A percentile compares a stretch with the other conserved stretches of the same genome.
Conservation (phyloP, 176 grass and related monocot genomes). For the Bothriochloa decipiens region DNA sequence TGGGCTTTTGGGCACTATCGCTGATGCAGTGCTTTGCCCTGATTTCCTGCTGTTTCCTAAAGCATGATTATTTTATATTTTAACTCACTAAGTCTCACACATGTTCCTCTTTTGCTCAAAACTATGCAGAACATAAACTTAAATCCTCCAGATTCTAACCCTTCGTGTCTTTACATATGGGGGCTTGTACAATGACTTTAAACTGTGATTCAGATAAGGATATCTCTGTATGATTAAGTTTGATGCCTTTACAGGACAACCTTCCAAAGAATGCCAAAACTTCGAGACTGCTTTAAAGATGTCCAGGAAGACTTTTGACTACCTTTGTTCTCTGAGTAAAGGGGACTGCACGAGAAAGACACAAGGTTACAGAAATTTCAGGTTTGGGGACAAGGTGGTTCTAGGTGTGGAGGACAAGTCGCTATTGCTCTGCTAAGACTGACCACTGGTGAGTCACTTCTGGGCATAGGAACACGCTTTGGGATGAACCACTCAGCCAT, state of each 20-base stretch:
- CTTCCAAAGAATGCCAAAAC: slow-evolving; percentile 39
- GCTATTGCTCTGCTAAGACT: slow-evolving; percentile 52
- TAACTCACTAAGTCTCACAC: neutral
- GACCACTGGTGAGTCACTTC: slow-evolving; percentile 56
- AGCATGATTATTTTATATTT: slow-evolving; percentile 8
- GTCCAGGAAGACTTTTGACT: slow-evolving; percentile 83
- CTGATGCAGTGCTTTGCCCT: neutral
- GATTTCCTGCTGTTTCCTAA: slow-evolving; percentile 8
- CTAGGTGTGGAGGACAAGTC: slow-evolving; percentile 60
- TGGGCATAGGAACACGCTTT: slow-evolving; percentile 47
- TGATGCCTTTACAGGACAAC: slow-evolving; percentile 49
- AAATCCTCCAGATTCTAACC: slow-evolving; percentile 13
- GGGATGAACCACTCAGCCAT: slow-evolving; percentile 60
- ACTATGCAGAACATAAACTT: neutral
- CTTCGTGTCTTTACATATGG: neutral
- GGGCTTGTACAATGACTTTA: too few species aligned
- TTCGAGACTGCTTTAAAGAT: slow-evolving; percentile 81
- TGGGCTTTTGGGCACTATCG: neutral
- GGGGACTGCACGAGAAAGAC: slow-evolving; percentile 59
- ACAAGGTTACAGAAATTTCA: slow-evolving; percentile 38
- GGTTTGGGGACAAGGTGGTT: slow-evolving; percentile 43
- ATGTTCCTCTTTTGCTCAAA: neutral
- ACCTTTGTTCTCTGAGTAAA: slow-evolving; percentile 68
- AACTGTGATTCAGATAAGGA: too few species aligned
- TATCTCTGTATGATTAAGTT: neutral